Evolutionary conservation across 306 rosid species (phyloP), one percentile per base, ranked within the genome.

Genomic region (Cyclanthera cordifolia): DNA sequence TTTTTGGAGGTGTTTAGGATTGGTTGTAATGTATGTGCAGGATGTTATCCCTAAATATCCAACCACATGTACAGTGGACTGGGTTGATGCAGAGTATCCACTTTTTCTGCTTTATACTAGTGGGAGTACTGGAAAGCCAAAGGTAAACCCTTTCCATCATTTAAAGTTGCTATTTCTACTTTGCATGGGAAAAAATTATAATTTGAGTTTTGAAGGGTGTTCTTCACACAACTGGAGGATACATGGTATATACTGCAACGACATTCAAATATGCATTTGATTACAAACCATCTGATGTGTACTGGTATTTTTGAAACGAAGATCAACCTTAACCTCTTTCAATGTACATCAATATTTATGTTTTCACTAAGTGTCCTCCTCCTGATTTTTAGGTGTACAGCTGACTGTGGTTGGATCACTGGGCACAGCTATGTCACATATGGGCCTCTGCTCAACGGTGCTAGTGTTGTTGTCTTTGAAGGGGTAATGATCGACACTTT

Each of bases 351-450:
- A 48, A 30, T 48, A 7, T 9, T 27, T 24, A 46, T 59, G 59
- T 28, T 47, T 72, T 53, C 46, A 74, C 50, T 24, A 66, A 70
- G 68, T 47, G 55, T 57, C 71, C 34, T 70, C 66, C 11, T 49
- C 61, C 73, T 75, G 72, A 70, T 70, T 73, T 73, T 50, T 60
- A 94, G 99, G 97, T 94, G 99, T 80, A 86, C 97, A 41, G 99
- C 99, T 73, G 99, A 94, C 75, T 94, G 99, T 86, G 99, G 99
- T 79, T 94, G 99, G 99, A 88, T 94, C 73, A 94, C 97, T 21
- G 99, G 99, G 78, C 99, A 94, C 79, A 93, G 99, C 82, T 93
- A 93, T 75, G 97, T 93, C 74, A 83, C 97, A 58, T 93, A 93
- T 67, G 99, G 99, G 78, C 99, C 96, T 41, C 72, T 93, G 77